Percentiles rank a stretch among this genome's conserved stretches.
Evolutionary conservation across 2,329 filamentous ascomycete species (phyloP).

Genomic region (Ascochyta lentis): DNA sequence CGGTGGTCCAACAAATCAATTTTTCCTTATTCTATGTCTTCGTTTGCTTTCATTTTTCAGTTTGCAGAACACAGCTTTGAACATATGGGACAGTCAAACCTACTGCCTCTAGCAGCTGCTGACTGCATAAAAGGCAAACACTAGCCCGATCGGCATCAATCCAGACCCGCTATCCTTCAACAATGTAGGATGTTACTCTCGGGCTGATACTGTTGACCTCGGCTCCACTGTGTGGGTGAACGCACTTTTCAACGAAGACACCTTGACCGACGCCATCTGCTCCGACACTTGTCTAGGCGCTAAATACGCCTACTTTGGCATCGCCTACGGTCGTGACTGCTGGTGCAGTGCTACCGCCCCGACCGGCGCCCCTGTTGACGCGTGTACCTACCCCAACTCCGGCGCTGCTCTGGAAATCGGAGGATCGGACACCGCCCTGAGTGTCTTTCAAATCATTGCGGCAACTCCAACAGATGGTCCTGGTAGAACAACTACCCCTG

Average conservation of each 20-base stretch:
- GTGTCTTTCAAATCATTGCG: too few species aligned
- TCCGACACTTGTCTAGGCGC: too few species aligned
- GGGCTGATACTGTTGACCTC: too few species aligned
- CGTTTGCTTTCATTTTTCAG: not conserved
- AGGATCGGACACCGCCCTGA: too few species aligned
- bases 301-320: not conserved
- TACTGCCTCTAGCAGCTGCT: slow-evolving; percentile 21
- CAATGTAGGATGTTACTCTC: too few species aligned
- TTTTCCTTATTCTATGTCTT: slow-evolving; percentile 2
- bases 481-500: too few species aligned
- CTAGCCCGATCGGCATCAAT: too few species aligned
- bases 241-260: too few species aligned
- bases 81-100: slow-evolving; percentile 18
- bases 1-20: not conserved
- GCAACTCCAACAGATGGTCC: too few species aligned
- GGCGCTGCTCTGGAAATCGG: not conserved
- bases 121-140: slow-evolving; percentile 10
- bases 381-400: not conserved
- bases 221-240: too few species aligned
- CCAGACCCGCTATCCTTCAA: too few species aligned
- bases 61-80: slow-evolving; percentile 20
- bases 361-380: not conserved
- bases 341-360: not conserved
- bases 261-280: too few species aligned
- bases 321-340: not conserved